These are phyloP conservation scores for Chrysoporthe deuterocubensis DNA, from an alignment of 2,329 filamentous ascomycete species.

Conservation along the genomic window DNA sequence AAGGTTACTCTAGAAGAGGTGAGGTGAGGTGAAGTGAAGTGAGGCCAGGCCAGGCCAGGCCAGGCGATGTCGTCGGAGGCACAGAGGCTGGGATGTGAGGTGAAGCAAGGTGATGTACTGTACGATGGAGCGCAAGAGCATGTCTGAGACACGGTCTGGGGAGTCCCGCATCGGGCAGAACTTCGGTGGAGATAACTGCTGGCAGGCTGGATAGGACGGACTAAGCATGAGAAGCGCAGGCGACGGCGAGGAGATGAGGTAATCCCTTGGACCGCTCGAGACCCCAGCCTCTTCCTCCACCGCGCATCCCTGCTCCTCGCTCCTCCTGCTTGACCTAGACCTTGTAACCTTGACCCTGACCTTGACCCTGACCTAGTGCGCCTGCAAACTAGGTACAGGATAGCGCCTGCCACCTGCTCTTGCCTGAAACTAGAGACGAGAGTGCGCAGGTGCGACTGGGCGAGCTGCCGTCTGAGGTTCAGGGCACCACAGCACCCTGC, in stretches of 20 bases:
- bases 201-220: background rate
- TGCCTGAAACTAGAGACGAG: background rate
- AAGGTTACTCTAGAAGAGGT: background rate
- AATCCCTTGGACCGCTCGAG: background rate
- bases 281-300: slow-evolving; percentile 3
- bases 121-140: background rate
- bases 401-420: no score
- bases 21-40: background rate
- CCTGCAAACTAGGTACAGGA: no score
- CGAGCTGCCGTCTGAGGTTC: background rate
- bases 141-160: slow-evolving; percentile 21
- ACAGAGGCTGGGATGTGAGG: background rate
- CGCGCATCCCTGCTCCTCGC: background rate
- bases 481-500: background rate
- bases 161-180: slow-evolving; percentile 5
- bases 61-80: background rate
- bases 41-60: background rate
- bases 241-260: background rate
- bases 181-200: no score
- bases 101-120: no score
- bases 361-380: no score
- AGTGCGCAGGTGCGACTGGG: background rate
- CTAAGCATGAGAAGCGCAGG: background rate
- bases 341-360: no score
- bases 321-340: background rate